These are phyloP conservation scores for Saxispiralis lemnorum DNA, from an alignment of 495 filamentous ascomycete genomes.

Conservation along the genomic window DNA sequence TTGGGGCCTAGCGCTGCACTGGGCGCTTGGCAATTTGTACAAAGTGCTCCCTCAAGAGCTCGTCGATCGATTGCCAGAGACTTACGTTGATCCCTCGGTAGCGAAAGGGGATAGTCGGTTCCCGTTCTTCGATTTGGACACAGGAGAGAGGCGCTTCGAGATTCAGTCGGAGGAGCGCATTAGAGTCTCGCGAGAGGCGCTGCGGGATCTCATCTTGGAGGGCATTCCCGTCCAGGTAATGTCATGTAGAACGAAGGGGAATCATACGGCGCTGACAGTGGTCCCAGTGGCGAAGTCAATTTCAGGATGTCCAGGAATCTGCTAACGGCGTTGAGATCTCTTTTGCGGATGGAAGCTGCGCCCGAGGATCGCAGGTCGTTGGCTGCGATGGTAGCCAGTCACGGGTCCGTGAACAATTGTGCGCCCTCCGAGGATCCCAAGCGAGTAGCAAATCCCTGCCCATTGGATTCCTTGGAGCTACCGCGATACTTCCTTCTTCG, in stretches of 20 bases:
- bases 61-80: conserved; percentile 31
- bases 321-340: background rate
- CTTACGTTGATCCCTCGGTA: conserved; percentile 32
- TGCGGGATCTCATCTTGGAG: conserved; percentile 31
- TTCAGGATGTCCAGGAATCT: too few relatives aligned
- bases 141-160: conserved; percentile 28
- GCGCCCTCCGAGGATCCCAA: conserved; percentile 11
- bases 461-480: conserved; percentile 32
- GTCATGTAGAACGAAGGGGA: too few relatives aligned
- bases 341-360: background rate
- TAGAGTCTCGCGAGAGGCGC: conserved; percentile 31
- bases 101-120: conserved; percentile 31
- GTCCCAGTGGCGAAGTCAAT: too few relatives aligned
- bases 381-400: conserved; percentile 40
- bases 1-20: conserved; percentile 42
- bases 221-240: conserved; percentile 29
- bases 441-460: conserved; percentile 29
- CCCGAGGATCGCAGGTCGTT: conserved; percentile 20
- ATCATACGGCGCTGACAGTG: too few relatives aligned
- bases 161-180: conserved; percentile 34
- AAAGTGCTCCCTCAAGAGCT: conserved; percentile 32
- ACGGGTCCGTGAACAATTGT: conserved; percentile 24
- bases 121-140: conserved; percentile 34
- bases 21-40: conserved; percentile 17
- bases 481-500: conserved; percentile 25